Percentiles rank a stretch among this genome's conserved stretches.
These are phyloP conservation scores for Triglochin maritima DNA, from an alignment of 106 monocot genomes.

Conservation along the genomic window DNA sequence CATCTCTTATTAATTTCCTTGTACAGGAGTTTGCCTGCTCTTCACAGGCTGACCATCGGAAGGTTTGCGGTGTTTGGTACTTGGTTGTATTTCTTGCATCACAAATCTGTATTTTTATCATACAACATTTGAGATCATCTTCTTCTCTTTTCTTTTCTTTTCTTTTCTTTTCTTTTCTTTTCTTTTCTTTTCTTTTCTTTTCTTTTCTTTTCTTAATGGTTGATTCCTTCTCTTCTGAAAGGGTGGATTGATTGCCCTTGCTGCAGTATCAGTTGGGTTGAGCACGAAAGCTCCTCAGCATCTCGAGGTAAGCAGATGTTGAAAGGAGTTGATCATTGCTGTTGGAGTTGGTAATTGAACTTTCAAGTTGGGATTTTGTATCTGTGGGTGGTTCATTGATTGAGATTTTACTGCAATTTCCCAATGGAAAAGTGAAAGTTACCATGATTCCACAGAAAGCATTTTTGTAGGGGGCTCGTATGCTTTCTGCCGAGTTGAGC, in stretches of 20 bases:
- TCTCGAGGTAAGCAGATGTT: conserved; percentile 57
- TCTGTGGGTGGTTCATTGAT: no score
- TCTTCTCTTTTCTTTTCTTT: background rate
- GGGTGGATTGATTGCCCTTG: conserved; percentile 95
- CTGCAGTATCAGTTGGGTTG: conserved; percentile 89
- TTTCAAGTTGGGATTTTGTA: no score
- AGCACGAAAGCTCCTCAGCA: conserved; percentile 76
- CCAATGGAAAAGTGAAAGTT: no score
- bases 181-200: background rate
- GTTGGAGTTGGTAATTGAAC: no score
- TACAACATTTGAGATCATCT: no score
- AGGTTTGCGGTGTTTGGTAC: conserved; percentile 32
- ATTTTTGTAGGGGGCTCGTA: no score
- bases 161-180: background rate
- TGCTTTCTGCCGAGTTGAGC: no score
- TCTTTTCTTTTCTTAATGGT: background rate
- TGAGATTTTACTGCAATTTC: no score
- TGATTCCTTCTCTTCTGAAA: conserved; percentile 11
- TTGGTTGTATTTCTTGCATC: no score
- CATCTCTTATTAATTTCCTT: conserved; percentile 46
- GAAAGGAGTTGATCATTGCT: no score
- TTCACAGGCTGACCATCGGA: conserved; percentile 60
- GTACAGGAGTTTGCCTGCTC: conserved; percentile 50
- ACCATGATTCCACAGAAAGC: no score
- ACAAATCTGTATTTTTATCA: no score